These are phyloP conservation scores for Bimuria novae-zelandiae DNA, from an alignment of 2,329 filamentous ascomycete genomes.

Conservation along the genomic window DNA sequence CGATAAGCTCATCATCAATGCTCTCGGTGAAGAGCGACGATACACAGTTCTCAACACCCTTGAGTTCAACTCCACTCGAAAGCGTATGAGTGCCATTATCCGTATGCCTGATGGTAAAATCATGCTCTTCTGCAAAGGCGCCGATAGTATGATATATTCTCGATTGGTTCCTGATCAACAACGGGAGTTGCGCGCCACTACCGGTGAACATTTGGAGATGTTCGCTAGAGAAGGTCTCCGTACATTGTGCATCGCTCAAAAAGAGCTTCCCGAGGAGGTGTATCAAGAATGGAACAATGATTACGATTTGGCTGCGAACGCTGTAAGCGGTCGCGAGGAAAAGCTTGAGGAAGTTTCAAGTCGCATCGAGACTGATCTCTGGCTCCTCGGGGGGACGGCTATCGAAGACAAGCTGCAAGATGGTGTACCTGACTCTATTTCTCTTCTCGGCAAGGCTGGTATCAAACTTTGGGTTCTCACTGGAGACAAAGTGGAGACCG, in stretches of 20 bases:
- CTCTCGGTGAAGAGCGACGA: constrained; percentile 81
- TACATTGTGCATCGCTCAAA: constrained; percentile 90
- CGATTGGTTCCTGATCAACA: constrained; percentile 85
- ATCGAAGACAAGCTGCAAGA: constrained; percentile 98
- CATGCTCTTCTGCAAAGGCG: constrained; percentile 93
- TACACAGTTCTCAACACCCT: constrained; percentile 92
- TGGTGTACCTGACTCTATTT: constrained; percentile 94
- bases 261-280: constrained; percentile 77
- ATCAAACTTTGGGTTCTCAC: constrained; percentile 99
- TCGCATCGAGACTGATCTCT: constrained; percentile 86
- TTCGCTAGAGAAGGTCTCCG: constrained; percentile 94
- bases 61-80: constrained; percentile 95
- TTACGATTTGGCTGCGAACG: constrained; percentile 83
- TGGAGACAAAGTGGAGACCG: constrained; percentile 97
- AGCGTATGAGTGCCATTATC: constrained; percentile 97
- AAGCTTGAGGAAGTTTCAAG: constrained; percentile 90
- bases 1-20: constrained; percentile 82
- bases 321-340: constrained; percentile 85
- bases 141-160: constrained; percentile 96
- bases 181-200: constrained; percentile 76
- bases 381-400: constrained; percentile 87
- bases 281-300: constrained; percentile 84
- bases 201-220: constrained; percentile 93
- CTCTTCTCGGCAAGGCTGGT: constrained; percentile 84
- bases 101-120: constrained; percentile 91